These are phyloP conservation scores for Tetradesmus obliquus DNA, from an alignment of 139 green algal genomes.

Conservation along the genomic window DNA sequence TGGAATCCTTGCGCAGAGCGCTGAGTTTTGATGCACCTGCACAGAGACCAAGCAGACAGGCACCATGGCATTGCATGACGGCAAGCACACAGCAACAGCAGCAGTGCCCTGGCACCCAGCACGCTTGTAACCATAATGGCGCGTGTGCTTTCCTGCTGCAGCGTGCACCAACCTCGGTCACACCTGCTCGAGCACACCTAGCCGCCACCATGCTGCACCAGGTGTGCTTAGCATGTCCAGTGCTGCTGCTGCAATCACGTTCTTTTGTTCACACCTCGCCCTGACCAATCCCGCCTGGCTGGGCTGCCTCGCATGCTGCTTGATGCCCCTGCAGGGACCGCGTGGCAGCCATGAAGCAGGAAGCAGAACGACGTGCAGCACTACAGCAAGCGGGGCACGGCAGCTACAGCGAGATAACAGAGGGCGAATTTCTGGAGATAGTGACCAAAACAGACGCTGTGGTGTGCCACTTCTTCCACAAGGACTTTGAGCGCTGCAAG, in stretches of 20 bases:
- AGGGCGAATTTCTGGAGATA: slow-evolving; percentile 93
- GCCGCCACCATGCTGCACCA: no score
- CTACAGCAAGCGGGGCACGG: slow-evolving; percentile 91
- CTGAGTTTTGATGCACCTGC: background rate
- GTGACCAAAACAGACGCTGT: slow-evolving; percentile 87
- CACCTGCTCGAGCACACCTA: no score
- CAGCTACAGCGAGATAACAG: slow-evolving; percentile 76
- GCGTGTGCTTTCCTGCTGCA: no score
- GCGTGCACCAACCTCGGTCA: no score
- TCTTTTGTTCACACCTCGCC: no score
- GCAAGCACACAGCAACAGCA: background rate
- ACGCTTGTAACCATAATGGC: no score
- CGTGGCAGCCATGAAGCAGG: slow-evolving; percentile 79
- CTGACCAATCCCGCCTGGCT: no score
- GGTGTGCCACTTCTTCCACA: slow-evolving; percentile 95
- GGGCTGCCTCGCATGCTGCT: background rate
- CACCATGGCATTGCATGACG: background rate
- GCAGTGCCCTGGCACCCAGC: background rate
- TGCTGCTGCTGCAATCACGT: background rate
- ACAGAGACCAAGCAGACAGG: background rate
- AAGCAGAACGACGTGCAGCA: slow-evolving; percentile 81
- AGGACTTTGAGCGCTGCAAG: slow-evolving; percentile 97
- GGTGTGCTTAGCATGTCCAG: background rate
- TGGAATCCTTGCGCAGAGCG: no score
- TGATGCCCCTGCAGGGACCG: slow-evolving; percentile 61